Percentiles rank a stretch among this genome's conserved stretches.
Conservation (phyloP, 2,329 filamentous ascomycete genomes). For the Aspergillus chevalieri region DNA sequence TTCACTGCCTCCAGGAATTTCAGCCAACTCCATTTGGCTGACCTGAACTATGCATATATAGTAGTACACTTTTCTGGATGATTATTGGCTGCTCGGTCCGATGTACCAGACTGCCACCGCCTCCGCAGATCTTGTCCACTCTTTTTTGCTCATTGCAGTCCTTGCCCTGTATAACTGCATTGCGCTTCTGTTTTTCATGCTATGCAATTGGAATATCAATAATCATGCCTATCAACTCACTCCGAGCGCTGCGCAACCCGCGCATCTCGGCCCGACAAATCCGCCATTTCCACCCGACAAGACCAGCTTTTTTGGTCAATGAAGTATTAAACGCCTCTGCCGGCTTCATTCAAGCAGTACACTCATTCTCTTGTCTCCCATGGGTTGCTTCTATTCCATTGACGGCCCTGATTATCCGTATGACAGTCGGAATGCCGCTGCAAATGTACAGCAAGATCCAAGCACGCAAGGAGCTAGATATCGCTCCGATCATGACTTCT, state of each 20-base stretch:
- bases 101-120: too few species aligned
- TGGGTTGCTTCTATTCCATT: conserved; percentile 53
- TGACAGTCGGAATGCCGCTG: conserved; percentile 43
- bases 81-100: too few species aligned
- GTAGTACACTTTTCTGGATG: too few species aligned
- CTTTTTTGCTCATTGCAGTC: too few species aligned
- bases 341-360: conserved; percentile 45
- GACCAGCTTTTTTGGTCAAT: conserved; percentile 37
- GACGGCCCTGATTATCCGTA: conserved; percentile 48
- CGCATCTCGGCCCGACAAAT: conserved; percentile 14
- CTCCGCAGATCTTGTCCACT: too few species aligned
- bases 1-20: too few species aligned
- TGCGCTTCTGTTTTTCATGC: too few species aligned
- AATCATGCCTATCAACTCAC: background rate
- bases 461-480: conserved; percentile 35
- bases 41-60: too few species aligned
- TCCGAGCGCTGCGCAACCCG: background rate
- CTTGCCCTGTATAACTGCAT: too few species aligned
- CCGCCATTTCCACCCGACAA: conserved; percentile 49
- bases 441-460: conserved; percentile 38
- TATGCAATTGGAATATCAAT: too few species aligned
- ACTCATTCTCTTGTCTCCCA: conserved; percentile 43
- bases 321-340: conserved; percentile 41
- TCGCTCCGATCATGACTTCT: conserved; percentile 38
- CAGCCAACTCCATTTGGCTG: too few species aligned